Percentiles rank a stretch among this genome's conserved stretches.
These are phyloP conservation scores for Ensete ventricosum DNA, from an alignment of 176 grass and related monocot genomes.

Conservation along the genomic window DNA sequence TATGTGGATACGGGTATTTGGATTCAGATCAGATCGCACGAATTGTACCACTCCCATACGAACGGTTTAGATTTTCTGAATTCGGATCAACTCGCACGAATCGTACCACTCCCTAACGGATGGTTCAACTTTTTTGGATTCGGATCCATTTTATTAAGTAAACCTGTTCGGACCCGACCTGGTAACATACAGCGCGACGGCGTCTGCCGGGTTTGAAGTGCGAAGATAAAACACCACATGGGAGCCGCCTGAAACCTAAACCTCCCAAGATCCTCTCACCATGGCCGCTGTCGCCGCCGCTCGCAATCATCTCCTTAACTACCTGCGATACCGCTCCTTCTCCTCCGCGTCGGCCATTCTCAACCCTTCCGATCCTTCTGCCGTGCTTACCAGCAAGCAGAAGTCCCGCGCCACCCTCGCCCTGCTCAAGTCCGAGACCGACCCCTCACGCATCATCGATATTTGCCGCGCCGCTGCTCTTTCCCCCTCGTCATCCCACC, in stretches of 20 bases:
- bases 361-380: slow-evolving; percentile 46
- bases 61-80: no score
- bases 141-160: neutral
- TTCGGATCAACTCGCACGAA: no score
- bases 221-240: no score
- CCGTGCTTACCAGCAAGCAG: slow-evolving; percentile 42
- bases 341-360: slow-evolving; percentile 49
- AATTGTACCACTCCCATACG: no score
- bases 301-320: slow-evolving; percentile 33
- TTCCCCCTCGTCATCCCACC: slow-evolving; percentile 33
- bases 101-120: no score
- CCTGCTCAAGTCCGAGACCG: slow-evolving; percentile 52
- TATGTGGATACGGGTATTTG: no score
- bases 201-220: neutral
- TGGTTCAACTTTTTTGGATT: neutral
- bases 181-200: neutral
- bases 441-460: slow-evolving; percentile 60
- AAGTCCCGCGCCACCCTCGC: slow-evolving; percentile 68
- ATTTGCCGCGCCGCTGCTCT: slow-evolving; percentile 76
- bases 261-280: slow-evolving; percentile 3
- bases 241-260: neutral
- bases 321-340: slow-evolving; percentile 17
- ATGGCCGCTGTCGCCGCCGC: slow-evolving; percentile 38
- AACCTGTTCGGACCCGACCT: neutral
- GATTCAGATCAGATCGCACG: no score